Evolutionary conservation across 805 yeast species (phyloP).

Genomic region (Candida vartiovaarae): DNA sequence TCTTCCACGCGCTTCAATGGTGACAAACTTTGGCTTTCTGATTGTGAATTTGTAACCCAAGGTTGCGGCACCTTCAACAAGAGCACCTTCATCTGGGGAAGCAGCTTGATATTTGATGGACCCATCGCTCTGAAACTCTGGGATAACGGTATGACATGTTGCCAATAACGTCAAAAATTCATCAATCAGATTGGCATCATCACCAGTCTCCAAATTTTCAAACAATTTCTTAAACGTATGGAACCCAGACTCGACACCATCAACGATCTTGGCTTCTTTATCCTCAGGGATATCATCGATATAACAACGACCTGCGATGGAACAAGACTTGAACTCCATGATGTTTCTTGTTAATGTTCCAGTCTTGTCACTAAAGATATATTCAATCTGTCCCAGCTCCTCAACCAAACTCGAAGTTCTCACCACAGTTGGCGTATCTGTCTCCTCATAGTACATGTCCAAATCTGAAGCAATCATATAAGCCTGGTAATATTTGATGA

Average conservation of each 20-base stretch:
- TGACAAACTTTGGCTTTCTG: constrained; percentile 78
- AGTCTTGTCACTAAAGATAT: constrained; percentile 93
- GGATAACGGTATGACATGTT: constrained; percentile 96
- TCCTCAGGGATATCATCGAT: constrained; percentile 90
- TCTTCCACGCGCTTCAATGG: constrained; percentile 45
- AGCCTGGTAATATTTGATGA: constrained; percentile 94
- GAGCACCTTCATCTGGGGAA: constrained; percentile 98
- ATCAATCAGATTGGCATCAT: constrained; percentile 46
- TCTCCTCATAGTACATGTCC: constrained; percentile 81
- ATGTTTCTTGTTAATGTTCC: constrained; percentile 94
- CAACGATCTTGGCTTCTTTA: constrained; percentile 58
- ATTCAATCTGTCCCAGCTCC: constrained; percentile 94
- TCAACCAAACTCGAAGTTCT: constrained; percentile 94
- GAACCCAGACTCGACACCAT: constrained; percentile 78
- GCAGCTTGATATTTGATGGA: constrained; percentile 93
- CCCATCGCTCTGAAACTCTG: constrained; percentile 64
- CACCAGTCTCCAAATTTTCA: constrained; percentile 38
- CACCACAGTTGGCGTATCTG: constrained; percentile 93
- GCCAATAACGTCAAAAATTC: constrained; percentile 80
- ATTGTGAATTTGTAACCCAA: constrained; percentile 79
- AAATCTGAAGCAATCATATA: constrained; percentile 88
- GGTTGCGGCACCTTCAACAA: constrained; percentile 92
- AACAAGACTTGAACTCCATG: constrained; percentile 92
- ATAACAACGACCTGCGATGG: constrained; percentile 89
- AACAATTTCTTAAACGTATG: constrained; percentile 62